Evolutionary conservation across 495 filamentous ascomycete species (phyloP).

Genomic region (Durotheca rogersii): DNA sequence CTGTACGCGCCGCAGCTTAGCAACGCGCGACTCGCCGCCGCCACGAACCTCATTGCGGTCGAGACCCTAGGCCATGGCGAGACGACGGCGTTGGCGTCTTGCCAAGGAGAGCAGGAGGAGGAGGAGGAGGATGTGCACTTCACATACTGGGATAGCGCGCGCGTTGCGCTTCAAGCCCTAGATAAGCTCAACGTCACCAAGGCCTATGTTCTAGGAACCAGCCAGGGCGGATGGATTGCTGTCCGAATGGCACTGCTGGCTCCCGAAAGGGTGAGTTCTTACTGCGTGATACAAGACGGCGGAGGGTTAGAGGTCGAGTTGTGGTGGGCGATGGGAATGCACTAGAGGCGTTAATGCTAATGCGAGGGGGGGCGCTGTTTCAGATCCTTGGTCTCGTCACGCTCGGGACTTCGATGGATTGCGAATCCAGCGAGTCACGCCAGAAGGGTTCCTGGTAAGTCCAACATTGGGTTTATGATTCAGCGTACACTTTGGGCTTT

Average conservation of each 20-base stretch:
- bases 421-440: slow-evolving; percentile 56
- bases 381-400: slow-evolving; percentile 61
- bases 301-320: too few species aligned
- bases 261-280: slow-evolving; percentile 52
- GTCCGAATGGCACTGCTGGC: slow-evolving; percentile 59
- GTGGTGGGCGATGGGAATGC: too few species aligned
- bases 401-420: slow-evolving; percentile 63
- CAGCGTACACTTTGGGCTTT: too few species aligned
- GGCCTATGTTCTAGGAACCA: slow-evolving; percentile 60
- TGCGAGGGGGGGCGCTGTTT: too few species aligned
- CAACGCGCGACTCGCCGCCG: slow-evolving; percentile 44
- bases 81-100: slow-evolving; percentile 39
- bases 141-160: slow-evolving; percentile 58
- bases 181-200: slow-evolving; percentile 55
- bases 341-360: background rate
- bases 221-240: slow-evolving; percentile 64
- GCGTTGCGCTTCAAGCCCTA: slow-evolving; percentile 48
- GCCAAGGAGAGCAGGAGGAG: too few species aligned
- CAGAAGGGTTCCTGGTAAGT: slow-evolving; percentile 54
- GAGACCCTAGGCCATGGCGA: slow-evolving; percentile 59
- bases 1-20: slow-evolving; percentile 55
- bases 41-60: slow-evolving; percentile 55
- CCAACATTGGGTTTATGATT: too few species aligned
- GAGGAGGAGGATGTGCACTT: too few species aligned
- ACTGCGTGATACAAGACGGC: too few species aligned